Percentiles rank a stretch among this genome's conserved stretches.
These are phyloP conservation scores for Infundibulicybe gibba DNA, from an alignment of 768 basidiomycete genomes.

Conservation along the genomic window DNA sequence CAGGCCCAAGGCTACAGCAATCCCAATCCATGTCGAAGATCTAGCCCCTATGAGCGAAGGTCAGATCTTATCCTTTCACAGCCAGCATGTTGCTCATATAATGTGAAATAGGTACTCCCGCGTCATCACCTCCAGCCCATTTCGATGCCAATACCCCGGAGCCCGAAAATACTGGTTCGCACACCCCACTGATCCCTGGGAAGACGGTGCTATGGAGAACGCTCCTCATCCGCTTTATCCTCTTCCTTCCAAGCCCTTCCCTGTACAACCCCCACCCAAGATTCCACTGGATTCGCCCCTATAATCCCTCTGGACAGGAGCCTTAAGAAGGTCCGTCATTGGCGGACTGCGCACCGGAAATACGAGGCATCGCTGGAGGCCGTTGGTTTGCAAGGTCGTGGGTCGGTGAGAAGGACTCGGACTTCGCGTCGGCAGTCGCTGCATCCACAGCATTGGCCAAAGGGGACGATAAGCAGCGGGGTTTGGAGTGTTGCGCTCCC, in stretches of 20 bases:
- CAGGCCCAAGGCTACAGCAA: conserved; percentile 20
- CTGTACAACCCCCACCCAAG: conserved; percentile 75
- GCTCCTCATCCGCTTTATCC: conserved; percentile 71
- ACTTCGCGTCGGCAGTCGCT: conserved; percentile 41
- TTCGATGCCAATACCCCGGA: conserved; percentile 48
- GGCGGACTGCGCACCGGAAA: conserved; percentile 76
- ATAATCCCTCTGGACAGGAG: conserved; percentile 63
- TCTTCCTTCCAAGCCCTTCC: conserved; percentile 79
- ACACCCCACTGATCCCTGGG: conserved; percentile 22
- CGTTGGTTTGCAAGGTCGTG: conserved; percentile 79
- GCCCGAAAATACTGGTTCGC: conserved; percentile 37
- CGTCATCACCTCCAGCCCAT: conserved; percentile 64
- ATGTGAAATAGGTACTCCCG: conserved; percentile 47
- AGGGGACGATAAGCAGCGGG: conserved; percentile 25
- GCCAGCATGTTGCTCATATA: not conserved
- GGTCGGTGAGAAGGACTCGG: conserved; percentile 83
- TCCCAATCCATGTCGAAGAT: conserved; percentile 44
- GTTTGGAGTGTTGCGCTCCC: conserved; percentile 23
- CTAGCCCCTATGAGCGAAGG: conserved; percentile 60
- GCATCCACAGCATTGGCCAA: conserved; percentile 22
- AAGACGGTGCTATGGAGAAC: conserved; percentile 52
- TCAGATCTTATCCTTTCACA: conserved; percentile 16
- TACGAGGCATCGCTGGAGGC: conserved; percentile 79
- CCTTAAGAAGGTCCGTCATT: conserved; percentile 59
- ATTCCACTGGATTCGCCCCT: conserved; percentile 72